Base-by-base conservation (phyloP, 331 rosid species). In the Malus hybrid region DNA sequence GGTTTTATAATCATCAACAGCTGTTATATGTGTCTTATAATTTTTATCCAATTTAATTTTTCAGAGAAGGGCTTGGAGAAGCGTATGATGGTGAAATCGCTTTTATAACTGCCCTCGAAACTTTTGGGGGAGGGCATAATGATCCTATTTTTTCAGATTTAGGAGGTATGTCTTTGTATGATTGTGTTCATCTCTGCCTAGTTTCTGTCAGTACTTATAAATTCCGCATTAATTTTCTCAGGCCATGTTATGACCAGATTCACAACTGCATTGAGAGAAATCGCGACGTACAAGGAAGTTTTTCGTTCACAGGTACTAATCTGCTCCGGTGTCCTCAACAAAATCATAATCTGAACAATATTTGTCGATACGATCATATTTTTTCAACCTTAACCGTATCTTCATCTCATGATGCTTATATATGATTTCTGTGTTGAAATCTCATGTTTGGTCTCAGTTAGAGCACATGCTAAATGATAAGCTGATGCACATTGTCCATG, bases 61-160 rank as follows among this genome's bases (percentile, higher is more conserved):
- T 39, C 76, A 90, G 96, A 83, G 96, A 90, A 78, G 92, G 90
- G 70, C 90, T 90, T 75, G 88, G 84, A 67, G 90, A 86, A 77
- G 85, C 80, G 14, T 86, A 83, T 62, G 87, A 88, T 28, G 83
- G 81, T 65, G 89, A 90, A 67, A 78, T 84, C 1, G 83, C 89
- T 66, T 90, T 90, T 83, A 82, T 82, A 70, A 88, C 65, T 73
- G 80, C 90, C 63, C 87, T 90, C 70, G 92, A 90, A 73, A 61
- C 71, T 81, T 90, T 90, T 81, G 87, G 86, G 54, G 92, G 96
- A 78, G 92, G 87, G 73, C 81, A 77, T 57, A 67, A 48, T 71
- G 96, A 90, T 88, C 92, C 90, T 64, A 86, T 79, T 77, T 88
- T 90, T 70, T 59, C 82, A 76, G 83, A 85, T 79, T 48, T 87